A percentile compares a stretch with the other conserved stretches of the same genome.
Conservation (phyloP, 208 protist genomes). For the Wallacemonas sp. region DNA sequence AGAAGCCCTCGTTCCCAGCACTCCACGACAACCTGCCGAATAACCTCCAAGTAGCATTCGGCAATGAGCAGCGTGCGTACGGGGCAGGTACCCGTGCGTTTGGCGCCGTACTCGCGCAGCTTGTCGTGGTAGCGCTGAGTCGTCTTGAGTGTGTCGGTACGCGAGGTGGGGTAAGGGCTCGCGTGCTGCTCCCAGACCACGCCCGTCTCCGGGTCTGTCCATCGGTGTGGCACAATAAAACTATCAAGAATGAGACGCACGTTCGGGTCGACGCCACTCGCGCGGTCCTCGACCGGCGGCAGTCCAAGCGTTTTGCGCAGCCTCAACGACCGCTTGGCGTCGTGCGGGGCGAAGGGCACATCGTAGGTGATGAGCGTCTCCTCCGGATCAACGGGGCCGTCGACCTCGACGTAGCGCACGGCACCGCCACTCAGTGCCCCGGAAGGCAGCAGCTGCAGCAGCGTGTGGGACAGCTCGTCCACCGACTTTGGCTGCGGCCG, state of each 20-base stretch:
- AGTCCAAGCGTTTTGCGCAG: constrained; percentile 50
- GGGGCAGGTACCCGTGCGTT: constrained; percentile 69
- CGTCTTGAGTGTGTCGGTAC: constrained; percentile 72
- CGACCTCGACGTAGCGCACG: constrained; percentile 55
- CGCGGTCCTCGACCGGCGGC: constrained; percentile 16
- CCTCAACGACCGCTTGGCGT: constrained; percentile 56
- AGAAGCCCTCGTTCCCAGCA: constrained; percentile 85
- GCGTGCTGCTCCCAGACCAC: constrained; percentile 87
- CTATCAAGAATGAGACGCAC: constrained; percentile 79
- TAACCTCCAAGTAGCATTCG: constrained; percentile 86
- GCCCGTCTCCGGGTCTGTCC: constrained; percentile 44
- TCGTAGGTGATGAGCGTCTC: constrained; percentile 79
- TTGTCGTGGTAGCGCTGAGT: constrained; percentile 43
- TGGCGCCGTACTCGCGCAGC: constrained; percentile 30
- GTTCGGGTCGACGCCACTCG: constrained; percentile 58
- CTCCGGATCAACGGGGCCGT: constrained; percentile 54
- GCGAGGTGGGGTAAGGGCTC: constrained; percentile 56
- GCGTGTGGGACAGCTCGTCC: constrained; percentile 19
- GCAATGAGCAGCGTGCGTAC: constrained; percentile 74
- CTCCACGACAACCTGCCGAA: constrained; percentile 81
- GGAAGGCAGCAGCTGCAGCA: constrained; percentile 33
- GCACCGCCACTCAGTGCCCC: background rate
- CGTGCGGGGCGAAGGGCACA: constrained; percentile 62
- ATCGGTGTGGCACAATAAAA: constrained; percentile 82
- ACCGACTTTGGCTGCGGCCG: background rate